Evolutionary conservation across 2,329 filamentous ascomycete genomes (phyloP).

Genomic region (Fusarium verrucosum): DNA sequence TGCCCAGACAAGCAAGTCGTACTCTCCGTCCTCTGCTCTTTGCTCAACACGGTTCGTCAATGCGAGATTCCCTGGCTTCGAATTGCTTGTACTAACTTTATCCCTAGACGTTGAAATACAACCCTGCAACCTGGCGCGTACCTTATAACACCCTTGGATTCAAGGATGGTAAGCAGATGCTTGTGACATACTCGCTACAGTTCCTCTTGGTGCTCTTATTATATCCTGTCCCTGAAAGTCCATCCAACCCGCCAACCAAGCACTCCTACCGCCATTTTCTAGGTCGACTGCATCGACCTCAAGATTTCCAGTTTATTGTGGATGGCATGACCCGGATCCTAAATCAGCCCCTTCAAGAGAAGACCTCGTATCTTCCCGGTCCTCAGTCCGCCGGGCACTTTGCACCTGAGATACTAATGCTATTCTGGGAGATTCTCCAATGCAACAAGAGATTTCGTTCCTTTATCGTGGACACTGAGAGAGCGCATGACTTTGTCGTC

Average conservation of each 20-base stretch:
- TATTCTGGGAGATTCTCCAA: slow-evolving; percentile 97
- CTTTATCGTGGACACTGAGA: slow-evolving; percentile 95
- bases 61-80: background rate
- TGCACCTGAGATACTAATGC: slow-evolving; percentile 93
- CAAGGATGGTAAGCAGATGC: slow-evolving; percentile 87
- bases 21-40: slow-evolving; percentile 87
- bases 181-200: slow-evolving; percentile 92
- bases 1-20: slow-evolving; percentile 92
- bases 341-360: slow-evolving; percentile 91
- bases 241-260: slow-evolving; percentile 72
- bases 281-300: slow-evolving; percentile 86
- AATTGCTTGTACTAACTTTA: slow-evolving; percentile 18
- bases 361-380: slow-evolving; percentile 86
- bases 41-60: slow-evolving; percentile 83
- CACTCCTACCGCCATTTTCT: slow-evolving; percentile 96
- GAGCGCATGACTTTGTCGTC: slow-evolving; percentile 91
- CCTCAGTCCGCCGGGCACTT: slow-evolving; percentile 83
- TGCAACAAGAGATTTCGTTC: slow-evolving; percentile 97
- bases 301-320: slow-evolving; percentile 97
- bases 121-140: slow-evolving; percentile 91
- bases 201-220: slow-evolving; percentile 85
- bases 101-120: slow-evolving; percentile 87
- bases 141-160: slow-evolving; percentile 94
- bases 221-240: slow-evolving; percentile 85
- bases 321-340: slow-evolving; percentile 93